Evolutionary conservation across 768 basidiomycete genomes (phyloP).

Genomic region (Strobilomyces dryophilus): DNA sequence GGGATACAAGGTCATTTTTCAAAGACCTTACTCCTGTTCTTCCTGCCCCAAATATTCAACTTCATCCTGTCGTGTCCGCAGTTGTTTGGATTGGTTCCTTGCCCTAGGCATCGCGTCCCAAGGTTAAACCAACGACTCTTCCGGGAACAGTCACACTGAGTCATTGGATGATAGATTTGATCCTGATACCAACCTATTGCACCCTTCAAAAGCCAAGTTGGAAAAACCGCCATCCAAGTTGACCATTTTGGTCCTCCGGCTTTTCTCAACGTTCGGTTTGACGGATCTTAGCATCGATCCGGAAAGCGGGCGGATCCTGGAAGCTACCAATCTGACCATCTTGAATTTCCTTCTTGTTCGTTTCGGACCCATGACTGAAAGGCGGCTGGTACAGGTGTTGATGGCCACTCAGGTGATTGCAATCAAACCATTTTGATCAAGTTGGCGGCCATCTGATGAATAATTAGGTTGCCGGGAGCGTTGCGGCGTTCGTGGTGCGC

Average conservation of each 20-base stretch:
- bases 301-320: slow-evolving; percentile 53
- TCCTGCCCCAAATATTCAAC: slow-evolving; percentile 97
- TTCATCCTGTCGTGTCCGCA: slow-evolving; percentile 94
- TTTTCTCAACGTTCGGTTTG: slow-evolving; percentile 60
- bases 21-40: slow-evolving; percentile 94
- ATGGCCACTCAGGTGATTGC: slow-evolving; percentile 67
- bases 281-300: slow-evolving; percentile 58
- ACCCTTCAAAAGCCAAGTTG: slow-evolving; percentile 70
- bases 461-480: slow-evolving; percentile 64
- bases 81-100: slow-evolving; percentile 88
- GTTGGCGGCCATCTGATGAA: slow-evolving; percentile 4
- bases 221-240: slow-evolving; percentile 51
- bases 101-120: slow-evolving; percentile 92
- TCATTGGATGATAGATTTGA: slow-evolving; percentile 55
- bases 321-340: slow-evolving; percentile 87
- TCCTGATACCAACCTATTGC: slow-evolving; percentile 64
- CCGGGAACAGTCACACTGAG: background rate
- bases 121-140: slow-evolving; percentile 44
- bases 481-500: slow-evolving; percentile 78
- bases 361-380: slow-evolving; percentile 84
- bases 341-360: slow-evolving; percentile 80
- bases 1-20: slow-evolving; percentile 97
- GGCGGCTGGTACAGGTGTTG: slow-evolving; percentile 65
- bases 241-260: slow-evolving; percentile 50
- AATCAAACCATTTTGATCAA: background rate